Base-by-base conservation (phyloP, 805 yeast genomes). In the Osmozyma mogii region DNA sequence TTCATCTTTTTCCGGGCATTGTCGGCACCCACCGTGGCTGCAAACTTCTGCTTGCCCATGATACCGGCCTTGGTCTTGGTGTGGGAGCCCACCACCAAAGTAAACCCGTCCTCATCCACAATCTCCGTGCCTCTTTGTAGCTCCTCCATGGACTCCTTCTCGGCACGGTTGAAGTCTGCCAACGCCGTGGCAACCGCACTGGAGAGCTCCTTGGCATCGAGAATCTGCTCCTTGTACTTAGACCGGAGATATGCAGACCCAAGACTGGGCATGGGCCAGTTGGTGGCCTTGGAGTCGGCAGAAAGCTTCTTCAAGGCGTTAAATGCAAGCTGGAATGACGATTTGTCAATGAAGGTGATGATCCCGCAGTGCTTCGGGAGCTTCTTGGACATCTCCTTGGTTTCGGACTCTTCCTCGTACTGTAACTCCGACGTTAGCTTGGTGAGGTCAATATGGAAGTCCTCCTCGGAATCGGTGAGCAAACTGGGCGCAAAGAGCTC, bases 31-130 rank as follows among this genome's bases (percentile, higher is more conserved):
- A 52, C 56, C 19, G 60, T 57, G 15, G 58, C 54, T 3, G 68
- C 61, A 17, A 50, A 42, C 39, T 61, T 56, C 34, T 61, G 70
- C 46, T 72, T 67, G 24, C 83, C 83, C 52, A 76, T 41, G 22
- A 85, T 65, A 37, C 83, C 83, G 38, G 76, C 74, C 53, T 79
- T 72, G 3, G 92, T 77, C 65, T 84, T 85, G 39, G 95, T 72
- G 49, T 84, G 88, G 28, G 84, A 69, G 8, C 92, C 85, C 13
- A 87, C 94, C 25, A 88, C 97, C 47, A 83, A 60, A 1, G 95
- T 85, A 58, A 88, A 88, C 3, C 96, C 97, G 52, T 88, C 96
- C 40, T 82, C 96, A 52, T 88, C 97, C 3, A 87, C 92, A 18
- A 72, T 45, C 25, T 72, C 67, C 16, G 70, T 68, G 61, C 75